Base-by-base conservation (phyloP, 176 grass and related monocot genomes). In the Eleusine coracana region DNA sequence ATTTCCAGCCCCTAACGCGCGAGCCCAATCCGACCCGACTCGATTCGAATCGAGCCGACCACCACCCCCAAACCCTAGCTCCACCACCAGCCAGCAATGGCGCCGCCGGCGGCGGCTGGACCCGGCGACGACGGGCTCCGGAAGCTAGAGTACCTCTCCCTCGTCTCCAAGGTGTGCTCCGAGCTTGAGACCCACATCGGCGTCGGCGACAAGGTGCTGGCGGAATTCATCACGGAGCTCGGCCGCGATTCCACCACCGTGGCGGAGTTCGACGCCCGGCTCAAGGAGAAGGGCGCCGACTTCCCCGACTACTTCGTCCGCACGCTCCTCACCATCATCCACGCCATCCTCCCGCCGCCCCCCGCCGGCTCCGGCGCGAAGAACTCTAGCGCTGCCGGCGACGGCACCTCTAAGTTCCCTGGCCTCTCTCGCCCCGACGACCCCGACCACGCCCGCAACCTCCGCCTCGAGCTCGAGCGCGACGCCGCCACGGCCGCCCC, bases 231-330 rank as follows among this genome's bases (percentile, higher is more conserved):
- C 78, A 92, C 87, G 58, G 92, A 92, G 23, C 87, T 92, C 29
- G 92, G 92, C 60, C 84, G 87, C 74, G 64, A 82, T 21, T 89
- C 85, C 73, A 28, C 76, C 76, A 70, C 85, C 49, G 92, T 88
- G 66, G 71, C 63, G 7, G 87, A 92, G 9, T 95, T 95, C 79
- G 92, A 92, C 29, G 12, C 86, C 67, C 84, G 86, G 61, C 89
- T 94, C 71, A 91, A 91, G 89, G 86, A 76, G 45, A 88, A 92
- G 66, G 90, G 90, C 52, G 90, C 85, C 27, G 87, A 95, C 41
- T 73, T 95, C 69, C 92, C 92, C 1, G 92, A 95, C 71, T 95
- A 95, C 84, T 89, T 95, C 85, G 85, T 95, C 70, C 92, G 87
- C 46, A 90, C 87, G 31, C 93, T 95, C 71, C 93, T 92, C 65